phyloP scores from a whole-genome alignment of 1,139 yeast genomes.

The Casaregolazyma lundiana region DNA sequence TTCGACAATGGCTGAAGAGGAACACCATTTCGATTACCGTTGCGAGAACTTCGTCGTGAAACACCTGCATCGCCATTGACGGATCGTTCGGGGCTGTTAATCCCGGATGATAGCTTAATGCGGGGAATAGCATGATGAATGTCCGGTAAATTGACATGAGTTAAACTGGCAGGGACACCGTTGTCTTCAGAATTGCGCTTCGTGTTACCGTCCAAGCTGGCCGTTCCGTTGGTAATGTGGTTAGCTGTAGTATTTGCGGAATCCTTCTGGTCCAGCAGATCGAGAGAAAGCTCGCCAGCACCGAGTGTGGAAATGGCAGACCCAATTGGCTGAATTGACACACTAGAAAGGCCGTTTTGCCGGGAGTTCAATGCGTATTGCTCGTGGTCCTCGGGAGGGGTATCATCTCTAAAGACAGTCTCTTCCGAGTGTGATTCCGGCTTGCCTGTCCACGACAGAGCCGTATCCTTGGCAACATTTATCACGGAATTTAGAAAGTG shows the following conservation, averaged over 20 bases:
- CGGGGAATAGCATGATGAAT: neutral
- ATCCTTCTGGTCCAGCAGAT: slow-evolving; percentile 39
- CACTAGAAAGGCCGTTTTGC: slow-evolving; percentile 21
- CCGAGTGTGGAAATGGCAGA: slow-evolving; percentile 59
- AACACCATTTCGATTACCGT: neutral
- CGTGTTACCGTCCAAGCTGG: neutral
- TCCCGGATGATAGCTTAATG: neutral
- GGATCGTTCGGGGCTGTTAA: neutral
- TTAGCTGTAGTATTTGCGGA: neutral
- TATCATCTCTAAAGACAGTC: slow-evolving; percentile 8
- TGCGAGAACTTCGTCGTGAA: too few relatives aligned
- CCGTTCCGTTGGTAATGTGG: neutral
- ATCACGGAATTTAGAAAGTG: slow-evolving; percentile 26
- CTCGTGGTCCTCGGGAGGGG: slow-evolving; percentile 43
- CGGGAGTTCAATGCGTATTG: slow-evolving; percentile 41
- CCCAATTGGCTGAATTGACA: slow-evolving; percentile 57
- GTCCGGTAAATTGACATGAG: neutral
- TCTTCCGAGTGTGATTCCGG: slow-evolving; percentile 3
- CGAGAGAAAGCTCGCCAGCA: slow-evolving; percentile 62
- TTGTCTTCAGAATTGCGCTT: neutral
- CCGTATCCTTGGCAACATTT: slow-evolving; percentile 33
- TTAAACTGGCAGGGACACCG: neutral
- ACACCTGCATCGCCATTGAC: neutral
- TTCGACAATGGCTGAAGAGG: neutral
- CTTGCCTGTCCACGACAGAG: slow-evolving; percentile 23